A percentile compares a stretch with the other conserved stretches of the same genome.
Conservation (phyloP, 129 eudicot species). For the Saussurea involucrata region DNA sequence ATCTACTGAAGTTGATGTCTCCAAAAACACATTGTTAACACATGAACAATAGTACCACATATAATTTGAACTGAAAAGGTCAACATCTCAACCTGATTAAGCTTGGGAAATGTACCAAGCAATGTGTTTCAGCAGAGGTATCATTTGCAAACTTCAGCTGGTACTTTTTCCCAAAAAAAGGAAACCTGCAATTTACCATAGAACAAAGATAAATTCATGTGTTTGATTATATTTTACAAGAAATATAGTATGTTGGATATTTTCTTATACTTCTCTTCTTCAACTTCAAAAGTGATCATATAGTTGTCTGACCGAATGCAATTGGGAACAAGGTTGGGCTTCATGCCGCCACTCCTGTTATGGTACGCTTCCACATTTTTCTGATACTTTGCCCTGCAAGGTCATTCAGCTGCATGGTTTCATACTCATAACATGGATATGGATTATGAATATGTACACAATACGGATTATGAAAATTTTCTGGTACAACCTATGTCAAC, state of each 20-base stretch:
- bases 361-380: conserved; percentile 96
- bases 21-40: not conserved
- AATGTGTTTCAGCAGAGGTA: conserved; percentile 75
- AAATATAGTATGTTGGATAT: conserved; percentile 4
- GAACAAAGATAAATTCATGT: not conserved
- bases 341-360: conserved; percentile 73
- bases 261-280: conserved; percentile 87
- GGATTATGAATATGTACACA: not conserved
- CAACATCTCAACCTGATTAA: conserved; percentile 60
- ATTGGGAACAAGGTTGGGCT: conserved; percentile 80
- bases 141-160: conserved; percentile 94
- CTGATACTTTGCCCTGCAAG: conserved; percentile 95
- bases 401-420: not conserved
- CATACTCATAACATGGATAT: not conserved
- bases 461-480: too few species aligned
- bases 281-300: conserved; percentile 96
- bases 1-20: not conserved
- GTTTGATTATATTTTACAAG: not conserved
- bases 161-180: conserved; percentile 89
- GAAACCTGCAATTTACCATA: conserved; percentile 53
- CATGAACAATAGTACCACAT: not conserved
- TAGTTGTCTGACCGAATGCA: conserved; percentile 93
- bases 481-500: too few species aligned
- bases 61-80: not conserved
- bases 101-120: conserved; percentile 95